These are phyloP conservation scores for Psilocybe sp. DNA, from an alignment of 768 basidiomycete genomes.

Conservation along the genomic window DNA sequence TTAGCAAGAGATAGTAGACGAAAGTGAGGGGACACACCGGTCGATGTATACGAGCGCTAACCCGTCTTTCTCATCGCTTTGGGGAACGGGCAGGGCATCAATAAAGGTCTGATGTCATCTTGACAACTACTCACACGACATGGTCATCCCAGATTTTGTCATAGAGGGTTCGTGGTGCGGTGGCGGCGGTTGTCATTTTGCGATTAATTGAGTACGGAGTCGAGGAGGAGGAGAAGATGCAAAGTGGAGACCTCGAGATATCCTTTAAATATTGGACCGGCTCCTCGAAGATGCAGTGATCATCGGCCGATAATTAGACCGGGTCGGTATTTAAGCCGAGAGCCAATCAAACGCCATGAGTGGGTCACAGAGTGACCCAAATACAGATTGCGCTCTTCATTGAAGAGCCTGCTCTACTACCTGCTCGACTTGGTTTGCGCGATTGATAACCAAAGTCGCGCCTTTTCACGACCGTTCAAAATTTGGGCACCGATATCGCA, in stretches of 20 bases:
- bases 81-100: slow-evolving; percentile 12
- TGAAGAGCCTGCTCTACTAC: no score
- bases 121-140: slow-evolving; percentile 62
- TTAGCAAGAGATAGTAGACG: slow-evolving; percentile 5
- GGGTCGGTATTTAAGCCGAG: slow-evolving; percentile 12
- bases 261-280: slow-evolving; percentile 15
- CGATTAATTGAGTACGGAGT: background rate
- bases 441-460: no score
- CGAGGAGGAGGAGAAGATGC: slow-evolving; percentile 1
- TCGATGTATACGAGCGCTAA: slow-evolving; percentile 83
- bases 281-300: slow-evolving; percentile 10
- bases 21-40: slow-evolving; percentile 41
- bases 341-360: slow-evolving; percentile 11
- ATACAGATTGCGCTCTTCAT: no score
- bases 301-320: slow-evolving; percentile 16
- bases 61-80: slow-evolving; percentile 72
- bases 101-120: slow-evolving; percentile 3
- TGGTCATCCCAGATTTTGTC: slow-evolving; percentile 99
- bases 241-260: slow-evolving; percentile 2
- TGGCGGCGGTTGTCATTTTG: slow-evolving; percentile 38
- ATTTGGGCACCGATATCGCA: no score
- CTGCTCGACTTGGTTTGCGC: no score
- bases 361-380: slow-evolving; percentile 9
- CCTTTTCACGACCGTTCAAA: no score
- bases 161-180: slow-evolving; percentile 82